Evolutionary conservation across 192 early-diverging fungal species (phyloP).

Genomic region (Backusella australiensis): DNA sequence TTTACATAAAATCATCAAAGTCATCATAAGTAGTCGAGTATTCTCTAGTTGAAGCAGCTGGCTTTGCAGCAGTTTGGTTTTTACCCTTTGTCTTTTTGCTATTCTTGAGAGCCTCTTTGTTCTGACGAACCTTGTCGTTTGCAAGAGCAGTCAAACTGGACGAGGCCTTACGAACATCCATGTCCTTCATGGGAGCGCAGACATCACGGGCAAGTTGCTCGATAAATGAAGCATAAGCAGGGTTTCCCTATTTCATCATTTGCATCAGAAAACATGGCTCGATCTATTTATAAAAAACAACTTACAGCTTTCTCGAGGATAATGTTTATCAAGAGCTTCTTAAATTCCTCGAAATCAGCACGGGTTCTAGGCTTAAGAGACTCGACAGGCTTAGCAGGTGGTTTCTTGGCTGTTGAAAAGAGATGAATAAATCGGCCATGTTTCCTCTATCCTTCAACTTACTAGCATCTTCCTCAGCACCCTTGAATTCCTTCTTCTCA

Average conservation of each 20-base stretch:
- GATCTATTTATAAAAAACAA: neutral
- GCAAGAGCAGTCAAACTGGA: conserved; percentile 65
- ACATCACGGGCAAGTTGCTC: conserved; percentile 65
- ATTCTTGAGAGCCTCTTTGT: conserved; percentile 58
- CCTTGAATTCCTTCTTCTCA: conserved; percentile 60
- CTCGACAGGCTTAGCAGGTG: conserved; percentile 13
- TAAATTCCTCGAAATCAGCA: conserved; percentile 66
- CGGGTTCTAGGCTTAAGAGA: conserved; percentile 58
- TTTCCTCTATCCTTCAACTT: neutral
- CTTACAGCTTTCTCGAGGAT: conserved; percentile 55
- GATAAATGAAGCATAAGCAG: conserved; percentile 53
- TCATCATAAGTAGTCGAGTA: conserved; percentile 29
- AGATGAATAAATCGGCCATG: neutral
- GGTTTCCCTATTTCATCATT: conserved; percentile 9
- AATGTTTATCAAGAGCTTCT: conserved; percentile 50
- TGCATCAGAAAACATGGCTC: neutral
- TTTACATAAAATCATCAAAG: conserved; percentile 40
- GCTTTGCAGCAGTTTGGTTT: conserved; percentile 10
- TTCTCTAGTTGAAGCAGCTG: conserved; percentile 15
- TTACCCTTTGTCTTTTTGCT: conserved; percentile 63
- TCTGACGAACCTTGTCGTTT: conserved; percentile 69
- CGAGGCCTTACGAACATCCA: conserved; percentile 62
- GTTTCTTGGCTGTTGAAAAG: neutral
- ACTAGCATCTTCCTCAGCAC: conserved; percentile 51
- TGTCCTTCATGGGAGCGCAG: conserved; percentile 54